These are phyloP conservation scores for Alternaria novae-zelandiae DNA, from an alignment of 2,329 filamentous ascomycete genomes.

Conservation along the genomic window DNA sequence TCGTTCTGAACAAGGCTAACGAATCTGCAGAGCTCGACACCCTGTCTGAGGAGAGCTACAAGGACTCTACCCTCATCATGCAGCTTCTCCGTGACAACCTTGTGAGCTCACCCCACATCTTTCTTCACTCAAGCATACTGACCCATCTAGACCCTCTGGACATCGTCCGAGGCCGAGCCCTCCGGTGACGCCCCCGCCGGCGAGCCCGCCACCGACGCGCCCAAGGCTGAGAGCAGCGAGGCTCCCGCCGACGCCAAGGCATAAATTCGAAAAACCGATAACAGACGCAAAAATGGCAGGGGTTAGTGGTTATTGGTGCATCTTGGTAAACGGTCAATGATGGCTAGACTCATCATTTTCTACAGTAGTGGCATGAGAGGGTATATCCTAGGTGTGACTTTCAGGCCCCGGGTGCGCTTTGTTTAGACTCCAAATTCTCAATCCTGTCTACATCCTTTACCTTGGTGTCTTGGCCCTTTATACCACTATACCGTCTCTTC, in stretches of 20 bases:
- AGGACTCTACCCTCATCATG: slow-evolving; percentile 98
- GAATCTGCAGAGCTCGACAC: slow-evolving; percentile 81
- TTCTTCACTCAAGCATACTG: too few relatives aligned
- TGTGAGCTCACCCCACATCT: too few relatives aligned
- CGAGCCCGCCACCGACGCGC: slow-evolving; percentile 61
- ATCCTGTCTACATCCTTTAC: slow-evolving; percentile 40
- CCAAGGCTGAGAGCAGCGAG: slow-evolving; percentile 49
- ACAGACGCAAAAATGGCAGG: slow-evolving; percentile 42
- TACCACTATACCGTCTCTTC: background rate
- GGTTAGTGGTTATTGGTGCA: slow-evolving; percentile 40
- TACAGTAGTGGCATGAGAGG: slow-evolving; percentile 33
- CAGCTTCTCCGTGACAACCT: slow-evolving; percentile 97
- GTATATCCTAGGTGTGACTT: slow-evolving; percentile 38
- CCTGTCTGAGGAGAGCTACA: slow-evolving; percentile 98
- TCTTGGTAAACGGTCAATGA: slow-evolving; percentile 40
- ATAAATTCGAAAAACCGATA: slow-evolving; percentile 34
- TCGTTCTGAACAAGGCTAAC: slow-evolving; percentile 17
- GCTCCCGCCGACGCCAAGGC: slow-evolving; percentile 69
- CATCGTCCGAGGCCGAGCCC: slow-evolving; percentile 95
- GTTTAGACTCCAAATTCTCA: slow-evolving; percentile 48
- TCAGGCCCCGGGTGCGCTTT: slow-evolving; percentile 39
- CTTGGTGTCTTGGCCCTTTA: background rate
- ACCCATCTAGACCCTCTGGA: slow-evolving; percentile 99
- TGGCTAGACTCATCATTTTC: slow-evolving; percentile 37
- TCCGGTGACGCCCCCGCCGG: slow-evolving; percentile 62